Evolutionary conservation across 306 rosid species (phyloP).

Genomic region (Medicago truncatula): DNA sequence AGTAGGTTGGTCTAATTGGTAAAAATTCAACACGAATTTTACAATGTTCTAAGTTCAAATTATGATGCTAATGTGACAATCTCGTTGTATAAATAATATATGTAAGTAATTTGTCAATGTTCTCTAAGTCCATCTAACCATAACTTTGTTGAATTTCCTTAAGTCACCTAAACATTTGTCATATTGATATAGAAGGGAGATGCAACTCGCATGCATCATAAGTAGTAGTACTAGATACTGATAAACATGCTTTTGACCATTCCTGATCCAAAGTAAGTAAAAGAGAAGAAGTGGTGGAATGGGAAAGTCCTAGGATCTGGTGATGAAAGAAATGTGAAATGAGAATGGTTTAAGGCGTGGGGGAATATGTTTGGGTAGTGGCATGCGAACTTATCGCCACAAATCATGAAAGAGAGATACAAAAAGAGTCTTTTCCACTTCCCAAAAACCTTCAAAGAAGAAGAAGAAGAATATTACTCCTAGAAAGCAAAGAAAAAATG

Average conservation of each 20-base stretch:
- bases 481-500: conserved; percentile 21
- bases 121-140: too few species aligned
- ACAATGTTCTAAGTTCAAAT: too few species aligned
- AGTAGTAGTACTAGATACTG: too few species aligned
- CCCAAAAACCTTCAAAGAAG: conserved; percentile 56
- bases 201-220: too few species aligned
- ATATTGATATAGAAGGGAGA: too few species aligned
- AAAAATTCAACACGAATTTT: neutral
- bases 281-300: conserved; percentile 4
- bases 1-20: neutral
- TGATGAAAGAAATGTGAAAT: conserved; percentile 57
- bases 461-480: neutral
- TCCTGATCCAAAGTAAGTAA: neutral
- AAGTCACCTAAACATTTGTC: neutral
- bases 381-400: conserved; percentile 96
- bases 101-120: too few species aligned
- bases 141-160: too few species aligned
- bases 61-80: too few species aligned
- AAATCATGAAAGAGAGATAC: conserved; percentile 68
- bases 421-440: conserved; percentile 56
- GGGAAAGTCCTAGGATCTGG: conserved; percentile 86
- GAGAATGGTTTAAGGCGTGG: conserved; percentile 80
- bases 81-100: too few species aligned
- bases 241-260: neutral
- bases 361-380: conserved; percentile 72